Evolutionary conservation across 1,139 yeast species (phyloP), one percentile per base, ranked within the genome.

Genomic region (Nakaseomyces nivariensis): DNA sequence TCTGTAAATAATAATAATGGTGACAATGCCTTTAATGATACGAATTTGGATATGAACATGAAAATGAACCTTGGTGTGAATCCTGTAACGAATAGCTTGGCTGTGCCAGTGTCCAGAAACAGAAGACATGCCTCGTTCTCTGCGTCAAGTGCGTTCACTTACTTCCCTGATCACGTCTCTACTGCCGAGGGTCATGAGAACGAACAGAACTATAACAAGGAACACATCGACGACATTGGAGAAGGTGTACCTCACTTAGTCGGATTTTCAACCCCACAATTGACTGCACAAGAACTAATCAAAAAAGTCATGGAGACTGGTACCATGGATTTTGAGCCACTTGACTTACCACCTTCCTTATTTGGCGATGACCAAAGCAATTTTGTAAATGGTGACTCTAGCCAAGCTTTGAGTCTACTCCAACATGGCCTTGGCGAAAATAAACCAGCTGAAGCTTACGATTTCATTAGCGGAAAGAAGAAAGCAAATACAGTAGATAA

Each of bases 191-290:
- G 33, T 4, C 22, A 33, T 13, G 46, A 31, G 4, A 32, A 37
- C 72, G 74, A n/a, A 49, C 54, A 13, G 48, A 51, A 13, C 50
- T 51, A 37, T 53, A 51, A 6, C 52, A 58, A 13, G 49, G 52
- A 49, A 56, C 54, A 31, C 29, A 49, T 49, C n/a, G 49, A 51
- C 13, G 54, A 53, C 26, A n/a, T 46, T 9, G 44, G 37, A 9
- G 48, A 46, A 24, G 66, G 61, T 47, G 52, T 56, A 3, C 67
- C 90, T 1, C 76, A 76, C 40, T 86, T 82, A 60, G 88, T 83
- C 10, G 86, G 81, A 5, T 85, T 85, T 62, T 80, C 94, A 1
- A 84, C 95, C 2, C 95, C 95, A 1, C 95, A 85, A 63, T 63
- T 81, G 48, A 67, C 72, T 1, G 75, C 73, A 1, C 67, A 66